phyloP scores from a whole-genome alignment of 1,284 basidiomycete genomes.

The Apiotrichum domesticum region DNA sequence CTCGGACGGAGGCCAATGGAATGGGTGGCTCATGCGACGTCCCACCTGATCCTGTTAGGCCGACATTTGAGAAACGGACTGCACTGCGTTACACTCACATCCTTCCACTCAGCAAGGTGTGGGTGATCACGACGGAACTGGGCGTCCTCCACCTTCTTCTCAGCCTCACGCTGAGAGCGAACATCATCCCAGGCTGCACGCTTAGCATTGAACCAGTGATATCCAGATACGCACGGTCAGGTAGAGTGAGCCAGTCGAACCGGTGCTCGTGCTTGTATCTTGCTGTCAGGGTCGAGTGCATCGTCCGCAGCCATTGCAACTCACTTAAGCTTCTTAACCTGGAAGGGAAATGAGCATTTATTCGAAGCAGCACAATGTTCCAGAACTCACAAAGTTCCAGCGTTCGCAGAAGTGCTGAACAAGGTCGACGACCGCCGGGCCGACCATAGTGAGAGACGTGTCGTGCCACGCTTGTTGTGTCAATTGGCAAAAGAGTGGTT shows the following conservation, averaged over 20 bases:
- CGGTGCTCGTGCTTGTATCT: conserved; percentile 50
- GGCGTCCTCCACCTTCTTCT: conserved; percentile 24
- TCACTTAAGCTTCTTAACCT: conserved; percentile 38
- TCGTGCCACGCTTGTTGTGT: conserved; percentile 46
- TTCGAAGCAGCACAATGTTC: neutral
- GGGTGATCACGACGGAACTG: conserved; percentile 43
- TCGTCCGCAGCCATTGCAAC: neutral
- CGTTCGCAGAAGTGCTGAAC: conserved; percentile 81
- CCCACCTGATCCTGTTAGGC: conserved; percentile 21
- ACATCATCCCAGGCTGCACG: conserved; percentile 37
- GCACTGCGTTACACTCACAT: conserved; percentile 16
- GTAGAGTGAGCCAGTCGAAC: conserved; percentile 74
- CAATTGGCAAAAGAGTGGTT: neutral
- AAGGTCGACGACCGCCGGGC: conserved; percentile 77
- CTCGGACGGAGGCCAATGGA: conserved; percentile 42
- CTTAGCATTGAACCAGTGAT: conserved; percentile 2
- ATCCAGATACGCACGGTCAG: conserved; percentile 51
- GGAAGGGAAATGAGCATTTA: neutral
- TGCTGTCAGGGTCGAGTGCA: neutral
- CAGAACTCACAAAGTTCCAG: conserved; percentile 46
- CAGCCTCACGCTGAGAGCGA: conserved; percentile 25
- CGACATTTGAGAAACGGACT: no score
- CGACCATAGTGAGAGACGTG: conserved; percentile 66
- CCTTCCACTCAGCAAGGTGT: conserved; percentile 42
- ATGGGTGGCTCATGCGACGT: conserved; percentile 42